Conservation (phyloP, 495 filamentous ascomycete genomes). For the Aspergillus egyptiacus region DNA sequence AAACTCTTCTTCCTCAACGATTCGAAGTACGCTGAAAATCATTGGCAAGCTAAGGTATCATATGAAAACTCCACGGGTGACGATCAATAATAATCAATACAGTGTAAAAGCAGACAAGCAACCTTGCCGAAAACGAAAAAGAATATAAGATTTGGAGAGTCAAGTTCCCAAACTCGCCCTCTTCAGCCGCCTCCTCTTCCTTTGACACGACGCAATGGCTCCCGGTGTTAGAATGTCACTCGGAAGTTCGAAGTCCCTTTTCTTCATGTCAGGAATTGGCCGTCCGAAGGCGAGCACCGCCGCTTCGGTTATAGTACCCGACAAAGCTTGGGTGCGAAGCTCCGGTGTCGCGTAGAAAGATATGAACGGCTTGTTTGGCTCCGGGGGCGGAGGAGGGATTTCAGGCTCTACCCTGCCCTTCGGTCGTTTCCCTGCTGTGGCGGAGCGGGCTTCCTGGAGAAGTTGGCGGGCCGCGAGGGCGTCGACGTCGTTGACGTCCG, state of each 20-base stretch:
- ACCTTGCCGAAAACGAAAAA: too few relatives aligned
- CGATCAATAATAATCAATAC: background rate
- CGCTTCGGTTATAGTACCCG: conserved; percentile 51
- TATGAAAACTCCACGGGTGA: background rate
- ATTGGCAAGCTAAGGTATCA: too few relatives aligned
- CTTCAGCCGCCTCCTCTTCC: conserved; percentile 49
- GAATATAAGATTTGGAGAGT: background rate
- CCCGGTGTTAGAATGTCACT: conserved; percentile 63
- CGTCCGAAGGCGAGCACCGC: conserved; percentile 68
- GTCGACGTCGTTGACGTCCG: conserved; percentile 66
- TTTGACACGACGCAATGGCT: conserved; percentile 55
- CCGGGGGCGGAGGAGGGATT: conserved; percentile 3
- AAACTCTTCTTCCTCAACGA: too few relatives aligned
- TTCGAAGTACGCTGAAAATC: too few relatives aligned
- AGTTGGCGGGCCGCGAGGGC: conserved; percentile 67
- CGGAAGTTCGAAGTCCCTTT: conserved; percentile 70
- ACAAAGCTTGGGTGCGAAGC: conserved; percentile 68
- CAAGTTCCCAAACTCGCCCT: conserved; percentile 27
- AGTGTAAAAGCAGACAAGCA: background rate
- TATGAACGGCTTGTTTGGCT: conserved; percentile 60
- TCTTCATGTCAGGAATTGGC: conserved; percentile 64
- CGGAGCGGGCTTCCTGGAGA: conserved; percentile 59
- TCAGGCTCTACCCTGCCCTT: conserved; percentile 14
- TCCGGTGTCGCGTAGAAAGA: conserved; percentile 79
- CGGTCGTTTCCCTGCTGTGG: conserved; percentile 28